Percentiles rank a stretch among this genome's conserved stretches.
Conservation (phyloP, 2,329 filamentous ascomycete genomes). For the Monilinia polystroma region DNA sequence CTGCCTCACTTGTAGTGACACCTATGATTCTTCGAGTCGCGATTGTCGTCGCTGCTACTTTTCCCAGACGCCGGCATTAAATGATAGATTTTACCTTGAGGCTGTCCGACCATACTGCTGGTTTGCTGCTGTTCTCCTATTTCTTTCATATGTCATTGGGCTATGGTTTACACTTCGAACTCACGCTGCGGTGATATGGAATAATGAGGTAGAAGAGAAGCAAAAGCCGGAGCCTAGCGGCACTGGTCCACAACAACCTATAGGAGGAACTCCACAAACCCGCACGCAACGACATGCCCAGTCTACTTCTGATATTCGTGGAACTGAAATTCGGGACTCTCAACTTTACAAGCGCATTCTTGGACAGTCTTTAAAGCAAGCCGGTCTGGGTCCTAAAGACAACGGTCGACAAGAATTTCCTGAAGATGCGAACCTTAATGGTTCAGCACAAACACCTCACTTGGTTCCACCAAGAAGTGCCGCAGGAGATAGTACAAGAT, state of each 20-base stretch:
- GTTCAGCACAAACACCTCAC: constrained; percentile 58
- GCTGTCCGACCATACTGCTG: constrained; percentile 94
- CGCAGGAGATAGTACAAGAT: constrained; percentile 46
- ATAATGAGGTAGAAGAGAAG: constrained; percentile 77
- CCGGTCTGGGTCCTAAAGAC: constrained; percentile 62
- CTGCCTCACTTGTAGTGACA: constrained; percentile 65
- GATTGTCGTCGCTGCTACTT: constrained; percentile 96
- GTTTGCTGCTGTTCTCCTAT: constrained; percentile 79
- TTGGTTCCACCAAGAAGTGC: constrained; percentile 70
- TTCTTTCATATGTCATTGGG: constrained; percentile 90
- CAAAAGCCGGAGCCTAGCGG: constrained; percentile 54
- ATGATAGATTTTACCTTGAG: constrained; percentile 85
- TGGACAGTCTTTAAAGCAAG: constrained; percentile 83
- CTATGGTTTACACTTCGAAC: constrained; percentile 94
- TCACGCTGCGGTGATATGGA: constrained; percentile 97
- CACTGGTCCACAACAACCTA: constrained; percentile 38
- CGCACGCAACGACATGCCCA: constrained; percentile 34
- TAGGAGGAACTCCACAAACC: constrained; percentile 29
- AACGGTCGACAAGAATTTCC: constrained; percentile 45
- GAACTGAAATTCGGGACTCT: constrained; percentile 75
- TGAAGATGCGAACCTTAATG: constrained; percentile 43
- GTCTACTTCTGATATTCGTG: constrained; percentile 26
- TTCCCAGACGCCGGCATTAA: constrained; percentile 77
- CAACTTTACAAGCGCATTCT: constrained; percentile 91
- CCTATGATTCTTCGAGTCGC: constrained; percentile 45